Conservation (phyloP, 371 early-diverging fungal species). For the Mucor velutinosus region DNA sequence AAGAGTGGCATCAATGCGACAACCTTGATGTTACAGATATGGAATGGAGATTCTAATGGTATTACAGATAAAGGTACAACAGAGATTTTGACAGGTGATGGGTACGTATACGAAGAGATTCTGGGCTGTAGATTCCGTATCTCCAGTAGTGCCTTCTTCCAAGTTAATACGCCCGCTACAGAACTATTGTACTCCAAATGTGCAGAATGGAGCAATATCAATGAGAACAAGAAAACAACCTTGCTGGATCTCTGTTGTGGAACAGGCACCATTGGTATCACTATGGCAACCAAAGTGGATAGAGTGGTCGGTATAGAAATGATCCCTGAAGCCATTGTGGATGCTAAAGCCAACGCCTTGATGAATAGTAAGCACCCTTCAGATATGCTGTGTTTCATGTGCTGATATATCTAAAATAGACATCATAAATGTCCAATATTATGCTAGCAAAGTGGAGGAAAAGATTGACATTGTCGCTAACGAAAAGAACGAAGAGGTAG, state of each 20-base stretch:
- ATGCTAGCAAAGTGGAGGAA: constrained; percentile 63
- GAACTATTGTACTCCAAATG: constrained; percentile 65
- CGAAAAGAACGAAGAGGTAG: constrained; percentile 33
- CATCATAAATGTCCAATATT: constrained; percentile 54
- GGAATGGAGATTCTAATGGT: constrained; percentile 61
- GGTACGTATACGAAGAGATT: constrained; percentile 67
- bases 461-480: constrained; percentile 45
- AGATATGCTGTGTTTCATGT: neutral
- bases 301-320: constrained; percentile 82
- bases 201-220: constrained; percentile 47
- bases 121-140: constrained; percentile 70
- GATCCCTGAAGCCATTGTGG: constrained; percentile 69
- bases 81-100: constrained; percentile 58
- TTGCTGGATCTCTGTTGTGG: constrained; percentile 88
- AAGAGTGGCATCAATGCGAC: constrained; percentile 35
- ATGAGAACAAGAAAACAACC: constrained; percentile 39
- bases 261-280: constrained; percentile 87
- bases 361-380: constrained; percentile 53
- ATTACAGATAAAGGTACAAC: constrained; percentile 52
- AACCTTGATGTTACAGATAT: constrained; percentile 62
- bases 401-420: constrained; percentile 3
- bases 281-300: constrained; percentile 70
- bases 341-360: constrained; percentile 75
- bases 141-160: constrained; percentile 80
- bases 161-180: constrained; percentile 77